Conservation (phyloP, 2,329 filamentous ascomycete species). For the Clonostachys solani region DNA sequence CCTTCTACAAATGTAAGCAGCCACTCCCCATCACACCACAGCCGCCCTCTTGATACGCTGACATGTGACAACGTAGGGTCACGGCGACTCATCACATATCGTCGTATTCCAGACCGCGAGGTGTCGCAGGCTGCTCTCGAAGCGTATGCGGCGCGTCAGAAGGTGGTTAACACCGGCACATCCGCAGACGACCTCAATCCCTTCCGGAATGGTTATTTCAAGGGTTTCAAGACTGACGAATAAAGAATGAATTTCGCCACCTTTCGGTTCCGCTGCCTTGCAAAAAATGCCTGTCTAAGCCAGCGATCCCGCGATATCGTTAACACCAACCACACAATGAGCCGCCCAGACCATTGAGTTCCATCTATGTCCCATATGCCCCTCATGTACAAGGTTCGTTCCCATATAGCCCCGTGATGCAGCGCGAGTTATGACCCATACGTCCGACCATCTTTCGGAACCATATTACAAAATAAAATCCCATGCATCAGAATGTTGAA, state of each 20-base stretch:
- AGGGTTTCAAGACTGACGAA: slow-evolving; percentile 39
- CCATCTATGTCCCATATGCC: not conserved
- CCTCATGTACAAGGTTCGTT: not conserved
- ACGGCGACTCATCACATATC: slow-evolving; percentile 81
- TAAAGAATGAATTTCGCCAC: slow-evolving; percentile 8
- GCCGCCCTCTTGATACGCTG: not conserved
- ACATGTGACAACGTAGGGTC: slow-evolving; percentile 60
- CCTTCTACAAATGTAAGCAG: slow-evolving; percentile 78
- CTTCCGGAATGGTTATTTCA: slow-evolving; percentile 56
- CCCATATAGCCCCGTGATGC: not conserved
- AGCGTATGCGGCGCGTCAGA: slow-evolving; percentile 21
- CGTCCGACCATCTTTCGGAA: not conserved
- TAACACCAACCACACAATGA: too few species aligned
- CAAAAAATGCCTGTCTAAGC: too few species aligned
- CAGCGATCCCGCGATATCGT: too few species aligned
- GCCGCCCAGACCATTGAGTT: not conserved
- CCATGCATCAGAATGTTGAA: not conserved
- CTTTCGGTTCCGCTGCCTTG: not conserved
- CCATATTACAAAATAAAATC: too few species aligned
- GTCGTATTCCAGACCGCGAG: slow-evolving; percentile 57
- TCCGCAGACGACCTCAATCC: slow-evolving; percentile 57
- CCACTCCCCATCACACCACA: not conserved
- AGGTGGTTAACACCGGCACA: slow-evolving; percentile 29
- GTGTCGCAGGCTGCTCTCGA: slow-evolving; percentile 41
- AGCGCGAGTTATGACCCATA: not conserved